These are phyloP conservation scores for Nakazawaea peltata DNA, from an alignment of 805 yeast species.

Conservation along the genomic window DNA sequence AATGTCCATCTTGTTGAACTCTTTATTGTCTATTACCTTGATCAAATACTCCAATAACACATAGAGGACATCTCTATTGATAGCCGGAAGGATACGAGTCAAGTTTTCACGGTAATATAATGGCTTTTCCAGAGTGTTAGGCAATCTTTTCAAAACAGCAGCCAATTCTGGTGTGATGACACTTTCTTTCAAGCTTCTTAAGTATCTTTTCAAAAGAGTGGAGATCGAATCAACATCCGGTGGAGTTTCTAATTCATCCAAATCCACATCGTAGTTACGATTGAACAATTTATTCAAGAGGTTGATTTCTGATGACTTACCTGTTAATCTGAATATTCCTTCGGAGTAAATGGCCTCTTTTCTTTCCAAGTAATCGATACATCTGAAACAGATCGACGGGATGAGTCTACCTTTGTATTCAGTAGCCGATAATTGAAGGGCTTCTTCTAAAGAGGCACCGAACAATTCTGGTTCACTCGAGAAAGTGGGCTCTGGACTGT, in stretches of 20 bases:
- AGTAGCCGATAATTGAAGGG: constrained; percentile 43
- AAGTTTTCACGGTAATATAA: constrained; percentile 16
- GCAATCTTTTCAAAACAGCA: constrained; percentile 28
- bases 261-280: constrained; percentile 57
- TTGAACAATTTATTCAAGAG: constrained; percentile 65
- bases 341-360: constrained; percentile 76
- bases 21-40: constrained; percentile 52
- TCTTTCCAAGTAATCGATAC: constrained; percentile 57
- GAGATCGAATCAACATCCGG: constrained; percentile 84
- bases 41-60: constrained; percentile 62
- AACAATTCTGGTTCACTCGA: constrained; percentile 30
- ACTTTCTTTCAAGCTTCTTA: constrained; percentile 67
- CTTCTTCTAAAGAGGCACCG: constrained; percentile 53
- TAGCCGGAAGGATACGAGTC: constrained; percentile 37
- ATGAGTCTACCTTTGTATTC: constrained; percentile 35
- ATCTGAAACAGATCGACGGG: constrained; percentile 74
- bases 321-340: constrained; percentile 87
- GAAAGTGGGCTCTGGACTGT: constrained; percentile 1
- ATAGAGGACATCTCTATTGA: constrained; percentile 52
- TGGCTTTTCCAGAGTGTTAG: constrained; percentile 10
- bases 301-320: constrained; percentile 72
- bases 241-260: constrained; percentile 34
- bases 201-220: constrained; percentile 74
- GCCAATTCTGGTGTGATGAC: constrained; percentile 52
- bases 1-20: constrained; percentile 74